Conservation (phyloP, 2,329 filamentous ascomycete species). For the Cladobotryum mycophilum region DNA sequence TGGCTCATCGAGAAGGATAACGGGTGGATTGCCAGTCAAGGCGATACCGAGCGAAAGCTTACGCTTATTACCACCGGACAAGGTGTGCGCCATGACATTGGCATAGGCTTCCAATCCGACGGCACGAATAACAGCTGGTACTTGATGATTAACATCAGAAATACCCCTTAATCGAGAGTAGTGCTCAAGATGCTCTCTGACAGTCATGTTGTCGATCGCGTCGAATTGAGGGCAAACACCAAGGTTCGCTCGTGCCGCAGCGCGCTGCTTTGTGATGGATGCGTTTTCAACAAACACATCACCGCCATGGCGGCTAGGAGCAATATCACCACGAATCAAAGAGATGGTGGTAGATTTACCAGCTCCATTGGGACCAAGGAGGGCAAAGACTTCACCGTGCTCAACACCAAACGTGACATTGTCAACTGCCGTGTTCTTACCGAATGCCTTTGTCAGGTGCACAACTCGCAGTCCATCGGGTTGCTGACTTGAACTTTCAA, state of each 20-base stretch:
- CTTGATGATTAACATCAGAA: slow-evolving; percentile 52
- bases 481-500: slow-evolving; percentile 22
- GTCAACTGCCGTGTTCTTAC: slow-evolving; percentile 58
- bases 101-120: slow-evolving; percentile 60
- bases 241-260: slow-evolving; percentile 56
- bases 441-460: slow-evolving; percentile 63
- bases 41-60: slow-evolving; percentile 70
- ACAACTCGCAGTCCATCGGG: slow-evolving; percentile 53
- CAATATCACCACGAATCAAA: slow-evolving; percentile 66
- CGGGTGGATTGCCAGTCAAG: slow-evolving; percentile 66
- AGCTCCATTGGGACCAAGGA: slow-evolving; percentile 72
- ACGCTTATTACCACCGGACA: slow-evolving; percentile 72
- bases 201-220: slow-evolving; percentile 70
- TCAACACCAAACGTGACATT: slow-evolving; percentile 65
- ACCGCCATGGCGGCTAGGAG: slow-evolving; percentile 47
- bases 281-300: slow-evolving; percentile 64
- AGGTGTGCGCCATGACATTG: slow-evolving; percentile 56
- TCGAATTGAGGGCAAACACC: slow-evolving; percentile 69
- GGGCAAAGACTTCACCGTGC: slow-evolving; percentile 63
- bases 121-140: slow-evolving; percentile 56
- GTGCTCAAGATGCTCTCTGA: slow-evolving; percentile 64
- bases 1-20: slow-evolving; percentile 70
- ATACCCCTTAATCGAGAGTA: slow-evolving; percentile 68
- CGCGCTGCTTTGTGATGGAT: slow-evolving; percentile 57
- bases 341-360: slow-evolving; percentile 70